Percentiles rank a stretch among this genome's conserved stretches.
Conservation (phyloP, 1,139 yeast species). For the Hansenula sp. region DNA sequence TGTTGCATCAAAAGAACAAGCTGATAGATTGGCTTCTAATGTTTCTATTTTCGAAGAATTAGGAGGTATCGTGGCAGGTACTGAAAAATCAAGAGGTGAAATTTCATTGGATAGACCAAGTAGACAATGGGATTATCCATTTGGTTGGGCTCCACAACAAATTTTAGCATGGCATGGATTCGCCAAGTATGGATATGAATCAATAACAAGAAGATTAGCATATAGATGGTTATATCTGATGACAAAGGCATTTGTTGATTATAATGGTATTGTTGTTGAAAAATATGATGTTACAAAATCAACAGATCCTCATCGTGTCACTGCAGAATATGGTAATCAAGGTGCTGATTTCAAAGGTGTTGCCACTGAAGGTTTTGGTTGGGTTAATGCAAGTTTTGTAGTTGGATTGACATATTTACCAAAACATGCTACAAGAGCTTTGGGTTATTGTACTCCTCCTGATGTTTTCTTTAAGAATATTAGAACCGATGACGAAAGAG, state of each 20-base stretch:
- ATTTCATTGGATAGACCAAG: slow-evolving; percentile 70
- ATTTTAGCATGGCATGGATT: slow-evolving; percentile 92
- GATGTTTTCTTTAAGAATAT: slow-evolving; percentile 56
- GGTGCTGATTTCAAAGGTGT: slow-evolving; percentile 92
- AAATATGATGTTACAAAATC: slow-evolving; percentile 87
- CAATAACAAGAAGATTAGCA: slow-evolving; percentile 65
- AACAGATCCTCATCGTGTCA: slow-evolving; percentile 85
- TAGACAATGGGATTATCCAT: slow-evolving; percentile 98
- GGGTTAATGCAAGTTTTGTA: slow-evolving; percentile 89
- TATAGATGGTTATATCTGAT: slow-evolving; percentile 88
- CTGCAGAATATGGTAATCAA: slow-evolving; percentile 97
- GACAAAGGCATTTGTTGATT: slow-evolving; percentile 90
- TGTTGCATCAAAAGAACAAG: slow-evolving; percentile 70
- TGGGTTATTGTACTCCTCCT: slow-evolving; percentile 84
- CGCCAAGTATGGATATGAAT: slow-evolving; percentile 63
- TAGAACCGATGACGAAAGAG: slow-evolving; percentile 39
- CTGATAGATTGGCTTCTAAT: slow-evolving; percentile 52
- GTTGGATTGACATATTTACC: slow-evolving; percentile 71
- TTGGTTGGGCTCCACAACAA: slow-evolving; percentile 99
- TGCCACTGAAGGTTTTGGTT: slow-evolving; percentile 94
- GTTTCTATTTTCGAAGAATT: slow-evolving; percentile 73
- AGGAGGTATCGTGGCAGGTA: slow-evolving; percentile 91
- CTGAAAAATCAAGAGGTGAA: slow-evolving; percentile 71
- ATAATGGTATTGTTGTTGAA: slow-evolving; percentile 93
- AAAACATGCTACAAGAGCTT: slow-evolving; percentile 66